A percentile compares a stretch with the other conserved stretches of the same genome.
Evolutionary conservation across 345 rosid genomes (phyloP).

Genomic region (Salix viminalis): DNA sequence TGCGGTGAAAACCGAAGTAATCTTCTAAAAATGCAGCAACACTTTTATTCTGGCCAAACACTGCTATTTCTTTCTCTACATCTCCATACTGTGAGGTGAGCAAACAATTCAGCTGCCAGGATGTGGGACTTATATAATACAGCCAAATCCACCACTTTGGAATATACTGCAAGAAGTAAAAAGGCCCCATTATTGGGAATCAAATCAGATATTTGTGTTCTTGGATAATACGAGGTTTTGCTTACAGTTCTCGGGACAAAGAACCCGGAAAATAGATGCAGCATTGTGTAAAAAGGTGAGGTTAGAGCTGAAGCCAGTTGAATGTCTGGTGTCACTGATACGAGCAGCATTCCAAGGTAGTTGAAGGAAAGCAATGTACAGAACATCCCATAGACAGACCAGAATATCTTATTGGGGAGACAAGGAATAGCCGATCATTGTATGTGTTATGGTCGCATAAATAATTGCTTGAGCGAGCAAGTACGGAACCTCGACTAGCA

Average conservation of each 20-base stretch:
- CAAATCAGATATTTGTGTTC: too few species aligned
- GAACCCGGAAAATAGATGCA: conserved; percentile 32
- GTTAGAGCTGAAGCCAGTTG: conserved; percentile 5
- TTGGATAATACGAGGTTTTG: background rate
- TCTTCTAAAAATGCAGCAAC: conserved; percentile 1
- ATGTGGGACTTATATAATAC: conserved; percentile 56
- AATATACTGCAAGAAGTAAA: conserved; percentile 44
- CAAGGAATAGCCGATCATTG: conserved; percentile 61
- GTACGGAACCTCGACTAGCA: conserved; percentile 69
- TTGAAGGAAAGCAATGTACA: conserved; percentile 22
- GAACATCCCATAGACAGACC: conserved; percentile 22
- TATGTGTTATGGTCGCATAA: conserved; percentile 47
- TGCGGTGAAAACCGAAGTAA: conserved; percentile 7
- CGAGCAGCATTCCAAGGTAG: conserved; percentile 26
- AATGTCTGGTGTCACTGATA: conserved; percentile 16
- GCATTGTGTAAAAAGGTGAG: conserved; percentile 15
- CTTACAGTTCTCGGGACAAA: conserved; percentile 27
- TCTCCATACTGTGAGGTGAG: conserved; percentile 80
- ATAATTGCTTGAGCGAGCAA: conserved; percentile 37
- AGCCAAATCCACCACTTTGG: conserved; percentile 87
- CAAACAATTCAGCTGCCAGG: conserved; percentile 62
- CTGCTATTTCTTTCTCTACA: conserved; percentile 33
- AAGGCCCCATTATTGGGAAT: background rate
- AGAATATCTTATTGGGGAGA: conserved; percentile 18
- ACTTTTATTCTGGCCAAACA: conserved; percentile 42